Conservation (phyloP, 2,329 filamentous ascomycete genomes). For the Ascosphaera apis region DNA sequence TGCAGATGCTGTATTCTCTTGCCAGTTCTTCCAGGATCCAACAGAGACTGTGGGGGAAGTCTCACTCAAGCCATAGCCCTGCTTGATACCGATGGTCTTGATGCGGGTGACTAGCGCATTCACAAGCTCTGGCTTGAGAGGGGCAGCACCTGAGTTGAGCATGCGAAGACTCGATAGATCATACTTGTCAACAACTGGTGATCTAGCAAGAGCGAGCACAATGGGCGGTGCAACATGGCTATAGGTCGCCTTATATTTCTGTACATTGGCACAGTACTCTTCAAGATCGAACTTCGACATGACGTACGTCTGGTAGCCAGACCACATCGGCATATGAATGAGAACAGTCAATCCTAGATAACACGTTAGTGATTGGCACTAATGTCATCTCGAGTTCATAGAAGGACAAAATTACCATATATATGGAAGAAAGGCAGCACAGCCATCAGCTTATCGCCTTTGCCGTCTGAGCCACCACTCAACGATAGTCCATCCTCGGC, state of each 20-base stretch:
- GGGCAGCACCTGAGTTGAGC: slow-evolving; percentile 73
- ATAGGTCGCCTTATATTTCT: slow-evolving; percentile 53
- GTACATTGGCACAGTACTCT: slow-evolving; percentile 52
- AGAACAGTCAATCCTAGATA: slow-evolving; percentile 42
- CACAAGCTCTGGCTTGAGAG: slow-evolving; percentile 58
- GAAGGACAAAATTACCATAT: slow-evolving; percentile 56
- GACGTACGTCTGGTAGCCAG: slow-evolving; percentile 43
- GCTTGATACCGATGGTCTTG: slow-evolving; percentile 52
- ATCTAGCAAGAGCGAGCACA: slow-evolving; percentile 56
- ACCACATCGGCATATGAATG: slow-evolving; percentile 43
- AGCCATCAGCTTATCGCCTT: slow-evolving; percentile 50
- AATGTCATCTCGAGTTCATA: background rate
- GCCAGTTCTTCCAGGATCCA: slow-evolving; percentile 55
- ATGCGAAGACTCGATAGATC: slow-evolving; percentile 58
- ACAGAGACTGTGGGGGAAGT: slow-evolving; percentile 59
- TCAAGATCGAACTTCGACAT: slow-evolving; percentile 66
- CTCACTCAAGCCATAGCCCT: slow-evolving; percentile 79
- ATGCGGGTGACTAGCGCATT: slow-evolving; percentile 51
- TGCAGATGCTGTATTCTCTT: slow-evolving; percentile 51
- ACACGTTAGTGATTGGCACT: slow-evolving; percentile 2
- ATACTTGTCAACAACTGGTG: slow-evolving; percentile 56
- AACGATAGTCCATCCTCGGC: slow-evolving; percentile 35
- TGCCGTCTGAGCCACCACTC: slow-evolving; percentile 34
- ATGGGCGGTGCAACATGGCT: slow-evolving; percentile 69
- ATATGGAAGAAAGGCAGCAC: slow-evolving; percentile 83